Percentiles rank a stretch among this genome's conserved stretches.
Conservation (phyloP, 2,329 filamentous ascomycete genomes). For the Fusarium liriodendri region DNA sequence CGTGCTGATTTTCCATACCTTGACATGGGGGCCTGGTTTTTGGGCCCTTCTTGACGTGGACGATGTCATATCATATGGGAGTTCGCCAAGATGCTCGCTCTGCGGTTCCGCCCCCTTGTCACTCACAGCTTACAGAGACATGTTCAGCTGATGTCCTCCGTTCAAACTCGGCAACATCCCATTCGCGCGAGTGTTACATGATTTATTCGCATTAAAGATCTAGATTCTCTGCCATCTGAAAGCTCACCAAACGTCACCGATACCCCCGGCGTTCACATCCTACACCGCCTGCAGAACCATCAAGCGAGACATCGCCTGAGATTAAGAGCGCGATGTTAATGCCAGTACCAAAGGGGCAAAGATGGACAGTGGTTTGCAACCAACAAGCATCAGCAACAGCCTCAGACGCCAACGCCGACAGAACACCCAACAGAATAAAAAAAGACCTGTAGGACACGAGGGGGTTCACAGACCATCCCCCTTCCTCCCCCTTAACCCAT, state of each 20-base stretch:
- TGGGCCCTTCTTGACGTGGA: not conserved
- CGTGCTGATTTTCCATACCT: slow-evolving; percentile 4
- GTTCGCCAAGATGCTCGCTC: not conserved
- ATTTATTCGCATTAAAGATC: slow-evolving; percentile 43
- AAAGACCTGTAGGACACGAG: slow-evolving; percentile 29
- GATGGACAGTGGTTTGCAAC: slow-evolving; percentile 33
- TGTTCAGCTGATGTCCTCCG: not conserved
- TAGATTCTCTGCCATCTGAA: slow-evolving; percentile 39
- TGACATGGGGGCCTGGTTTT: not conserved
- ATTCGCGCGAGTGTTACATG: slow-evolving; percentile 6
- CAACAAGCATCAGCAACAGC: slow-evolving; percentile 39
- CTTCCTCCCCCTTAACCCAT: slow-evolving; percentile 16
- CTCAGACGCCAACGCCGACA: slow-evolving; percentile 50
- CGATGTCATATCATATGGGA: slow-evolving; percentile 3
- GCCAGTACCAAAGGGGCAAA: slow-evolving; percentile 26
- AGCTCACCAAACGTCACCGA: slow-evolving; percentile 17
- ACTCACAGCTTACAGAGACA: not conserved
- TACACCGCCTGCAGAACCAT: not conserved
- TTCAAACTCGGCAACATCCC: not conserved
- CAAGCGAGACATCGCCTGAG: not conserved
- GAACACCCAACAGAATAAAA: slow-evolving; percentile 42
- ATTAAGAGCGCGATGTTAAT: slow-evolving; percentile 13
- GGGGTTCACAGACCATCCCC: slow-evolving; percentile 31
- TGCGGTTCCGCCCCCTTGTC: not conserved
- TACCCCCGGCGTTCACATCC: not conserved